Evolutionary conservation across 2,329 filamentous ascomycete species (phyloP), one percentile per base, ranked within the genome.

Genomic region (Fusarium setosum): DNA sequence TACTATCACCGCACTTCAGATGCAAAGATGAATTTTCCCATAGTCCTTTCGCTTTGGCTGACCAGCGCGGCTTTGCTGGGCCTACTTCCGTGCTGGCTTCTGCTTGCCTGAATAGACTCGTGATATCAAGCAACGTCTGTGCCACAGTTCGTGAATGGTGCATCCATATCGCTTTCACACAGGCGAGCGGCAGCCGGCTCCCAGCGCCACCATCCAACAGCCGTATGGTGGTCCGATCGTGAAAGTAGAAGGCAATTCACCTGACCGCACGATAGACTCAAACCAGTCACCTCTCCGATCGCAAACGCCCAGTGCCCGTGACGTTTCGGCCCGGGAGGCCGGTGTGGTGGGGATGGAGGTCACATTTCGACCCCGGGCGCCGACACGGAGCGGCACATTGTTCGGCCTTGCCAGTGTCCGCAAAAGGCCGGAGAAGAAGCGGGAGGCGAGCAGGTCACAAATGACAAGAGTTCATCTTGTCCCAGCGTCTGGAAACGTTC

Each of bases 401-500:
- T 56, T 67, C 64, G 64, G 64, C 34, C 48, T 58, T 40, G 35
- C 47, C 48, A 61, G 49, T 51, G 56, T 41, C 63, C 51, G 44
- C 47, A 67, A 67, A 60, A 61, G 59, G 51, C 63, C 64, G 59
- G 60, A 42, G 49, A 45, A 50, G 32, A 52, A 38, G 48, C 48
- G 48, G 35, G 41, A 67, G 55, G 63, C 47, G 50, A 67, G 47
- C 31, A 41, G 20, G 34, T 15, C 23, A 24, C 18, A n/a, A n/a
- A n/a, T n/a, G n/a, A n/a, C n/a, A n/a, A n/a, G n/a, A n/a, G n/a
- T n/a, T n/a, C 24, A 29, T 38, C 54, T 62, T 57, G 63, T 69
- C 65, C 65, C 49, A 69, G 49, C 53, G 59, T 61, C 68, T 71
- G 61, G 68, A 66, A 71, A 59, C 62, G 61, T 71, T 66, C 68